Percentiles rank a stretch among this genome's conserved stretches.
Conservation (phyloP, 331 rosid genomes). For the Quercus lobata region DNA sequence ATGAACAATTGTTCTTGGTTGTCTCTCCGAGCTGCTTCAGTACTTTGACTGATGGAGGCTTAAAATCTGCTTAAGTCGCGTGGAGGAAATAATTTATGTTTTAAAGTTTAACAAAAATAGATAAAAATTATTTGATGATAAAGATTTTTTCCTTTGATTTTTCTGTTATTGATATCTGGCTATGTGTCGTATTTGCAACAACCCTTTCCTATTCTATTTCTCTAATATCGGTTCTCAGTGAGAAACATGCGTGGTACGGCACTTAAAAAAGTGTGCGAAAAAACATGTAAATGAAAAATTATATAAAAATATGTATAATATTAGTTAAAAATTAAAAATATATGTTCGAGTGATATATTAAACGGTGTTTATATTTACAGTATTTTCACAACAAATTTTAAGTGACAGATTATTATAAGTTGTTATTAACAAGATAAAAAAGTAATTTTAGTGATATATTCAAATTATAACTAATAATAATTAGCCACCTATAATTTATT, state of each 20-base stretch:
- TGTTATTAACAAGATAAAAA: no score
- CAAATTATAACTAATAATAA: no score
- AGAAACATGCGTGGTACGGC: no score
- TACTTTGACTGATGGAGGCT: not conserved
- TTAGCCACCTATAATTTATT: rapidly evolving
- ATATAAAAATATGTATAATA: no score
- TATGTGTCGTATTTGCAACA: not conserved
- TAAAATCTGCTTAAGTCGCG: not conserved
- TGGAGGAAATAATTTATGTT: not conserved
- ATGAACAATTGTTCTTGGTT: not conserved
- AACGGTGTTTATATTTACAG: rapidly evolving
- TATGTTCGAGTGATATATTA: rapidly evolving
- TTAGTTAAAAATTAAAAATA: rapidly evolving
- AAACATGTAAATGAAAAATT: rapidly evolving
- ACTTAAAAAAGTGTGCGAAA: no score
- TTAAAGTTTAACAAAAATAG: no score
- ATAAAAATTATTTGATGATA: not conserved
- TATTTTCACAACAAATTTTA: rapidly evolving
- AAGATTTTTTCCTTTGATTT: not conserved
- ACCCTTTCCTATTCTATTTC: not conserved
- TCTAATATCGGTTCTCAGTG: not conserved
- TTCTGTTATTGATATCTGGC: not conserved
- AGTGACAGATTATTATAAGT: rapidly evolving
- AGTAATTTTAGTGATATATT: no score
- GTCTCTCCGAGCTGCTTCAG: not conserved